phyloP scores from a whole-genome alignment of 495 filamentous ascomycete genomes.

The Aspergillus carlsbadensis region DNA sequence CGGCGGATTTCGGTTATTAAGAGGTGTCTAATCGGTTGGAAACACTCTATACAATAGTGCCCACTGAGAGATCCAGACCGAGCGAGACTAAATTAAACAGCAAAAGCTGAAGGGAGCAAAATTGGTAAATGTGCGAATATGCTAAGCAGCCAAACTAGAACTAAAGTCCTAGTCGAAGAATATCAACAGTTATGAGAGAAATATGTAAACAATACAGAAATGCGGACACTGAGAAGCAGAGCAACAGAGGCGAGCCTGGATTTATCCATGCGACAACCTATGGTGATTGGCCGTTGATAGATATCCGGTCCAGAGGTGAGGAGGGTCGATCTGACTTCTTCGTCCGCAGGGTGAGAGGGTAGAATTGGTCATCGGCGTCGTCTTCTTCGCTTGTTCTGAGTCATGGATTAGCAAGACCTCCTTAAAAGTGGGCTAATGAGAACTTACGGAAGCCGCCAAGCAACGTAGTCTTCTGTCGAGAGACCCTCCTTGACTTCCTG shows the following conservation, averaged over 20 bases:
- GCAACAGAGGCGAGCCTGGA: background rate
- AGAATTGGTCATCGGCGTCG: conserved; percentile 89
- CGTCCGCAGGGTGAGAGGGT: conserved; percentile 76
- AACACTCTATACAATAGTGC: too few relatives aligned
- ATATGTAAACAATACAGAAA: conserved; percentile 1
- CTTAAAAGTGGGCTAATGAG: background rate
- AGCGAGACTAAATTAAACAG: too few relatives aligned
- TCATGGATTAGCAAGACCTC: background rate
- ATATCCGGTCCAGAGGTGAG: conserved; percentile 43
- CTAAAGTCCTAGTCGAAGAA: background rate
- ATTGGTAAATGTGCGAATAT: conserved; percentile 2
- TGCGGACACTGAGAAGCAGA: background rate
- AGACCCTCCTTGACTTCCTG: conserved; percentile 93
- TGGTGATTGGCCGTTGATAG: conserved; percentile 30
- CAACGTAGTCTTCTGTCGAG: conserved; percentile 94
- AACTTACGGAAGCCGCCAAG: conserved; percentile 96
- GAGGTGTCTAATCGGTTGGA: too few relatives aligned
- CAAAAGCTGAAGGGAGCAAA: background rate
- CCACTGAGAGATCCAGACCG: too few relatives aligned
- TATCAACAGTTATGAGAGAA: background rate
- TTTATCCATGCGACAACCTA: background rate
- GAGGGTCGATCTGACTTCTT: conserved; percentile 41
- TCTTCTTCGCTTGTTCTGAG: conserved; percentile 77
- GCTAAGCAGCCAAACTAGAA: background rate
- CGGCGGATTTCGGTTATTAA: background rate